Conservation (phyloP, 1,284 basidiomycete species). For the Boletellus sp. region DNA sequence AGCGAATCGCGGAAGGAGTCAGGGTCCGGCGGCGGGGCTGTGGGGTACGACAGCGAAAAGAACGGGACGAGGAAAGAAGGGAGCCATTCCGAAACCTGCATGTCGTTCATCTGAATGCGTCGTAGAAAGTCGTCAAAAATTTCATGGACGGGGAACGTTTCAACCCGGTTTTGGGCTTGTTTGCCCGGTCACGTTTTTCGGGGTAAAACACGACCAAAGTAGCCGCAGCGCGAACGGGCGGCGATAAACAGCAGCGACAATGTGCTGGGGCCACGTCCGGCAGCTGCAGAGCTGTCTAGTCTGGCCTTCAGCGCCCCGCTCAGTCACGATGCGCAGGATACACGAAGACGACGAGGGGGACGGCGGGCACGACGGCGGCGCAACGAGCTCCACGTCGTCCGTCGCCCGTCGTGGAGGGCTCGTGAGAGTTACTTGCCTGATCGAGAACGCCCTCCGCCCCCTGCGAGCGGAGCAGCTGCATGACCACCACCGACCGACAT, state of each 20-base stretch:
- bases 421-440: slow-evolving; percentile 39
- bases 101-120: slow-evolving; percentile 34
- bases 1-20: slow-evolving; percentile 66
- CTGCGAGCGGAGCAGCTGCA: not conserved
- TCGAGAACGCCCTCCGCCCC: slow-evolving; percentile 6
- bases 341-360: slow-evolving; percentile 3
- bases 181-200: slow-evolving; percentile 29
- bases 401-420: not conserved
- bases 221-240: slow-evolving; percentile 3
- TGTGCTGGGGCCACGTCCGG: too few species aligned
- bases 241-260: slow-evolving; percentile 15
- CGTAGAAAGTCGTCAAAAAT: slow-evolving; percentile 30
- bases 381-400: not conserved
- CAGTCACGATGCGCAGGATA: not conserved
- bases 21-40: slow-evolving; percentile 46
- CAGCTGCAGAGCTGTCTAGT: too few species aligned
- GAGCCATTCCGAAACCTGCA: slow-evolving; percentile 43
- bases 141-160: slow-evolving; percentile 26
- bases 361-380: slow-evolving; percentile 6
- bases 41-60: slow-evolving; percentile 72
- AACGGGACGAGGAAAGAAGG: slow-evolving; percentile 60
- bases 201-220: slow-evolving; percentile 27
- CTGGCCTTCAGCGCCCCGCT: too few species aligned
- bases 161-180: slow-evolving; percentile 30
- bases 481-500: slow-evolving; percentile 29